Evolutionary conservation across 495 filamentous ascomycete species (phyloP).

Genomic region (Pseudevernia furfuracea): DNA sequence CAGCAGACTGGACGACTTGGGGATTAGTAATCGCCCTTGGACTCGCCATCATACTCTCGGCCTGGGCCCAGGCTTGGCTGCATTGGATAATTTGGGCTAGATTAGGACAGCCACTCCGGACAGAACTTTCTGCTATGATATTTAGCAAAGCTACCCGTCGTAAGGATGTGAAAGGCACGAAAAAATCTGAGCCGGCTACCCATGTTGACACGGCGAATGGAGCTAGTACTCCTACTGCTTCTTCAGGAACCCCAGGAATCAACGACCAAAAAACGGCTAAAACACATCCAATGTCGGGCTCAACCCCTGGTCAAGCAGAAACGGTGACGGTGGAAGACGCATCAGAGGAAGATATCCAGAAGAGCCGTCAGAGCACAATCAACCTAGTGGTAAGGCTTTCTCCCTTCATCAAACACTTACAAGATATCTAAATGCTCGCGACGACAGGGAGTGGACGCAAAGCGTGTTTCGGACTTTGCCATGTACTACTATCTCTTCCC

Average conservation of each 20-base stretch:
- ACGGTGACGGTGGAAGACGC: slow-evolving; percentile 35
- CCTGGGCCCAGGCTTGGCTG: slow-evolving; percentile 53
- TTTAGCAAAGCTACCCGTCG: slow-evolving; percentile 72
- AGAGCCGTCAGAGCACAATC: slow-evolving; percentile 66
- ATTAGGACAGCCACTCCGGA: slow-evolving; percentile 56
- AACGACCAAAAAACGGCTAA: background rate
- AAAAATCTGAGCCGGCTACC: slow-evolving; percentile 33
- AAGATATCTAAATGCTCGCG: background rate
- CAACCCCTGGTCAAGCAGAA: background rate
- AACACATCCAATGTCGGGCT: background rate
- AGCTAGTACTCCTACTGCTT: background rate
- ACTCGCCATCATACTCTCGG: slow-evolving; percentile 44
- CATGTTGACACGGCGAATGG: background rate
- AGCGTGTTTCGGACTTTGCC: slow-evolving; percentile 64
- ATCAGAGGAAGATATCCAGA: slow-evolving; percentile 50
- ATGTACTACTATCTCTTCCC: slow-evolving; percentile 60
- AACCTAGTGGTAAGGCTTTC: slow-evolving; percentile 53
- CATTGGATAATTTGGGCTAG: slow-evolving; percentile 60
- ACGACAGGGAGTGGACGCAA: slow-evolving; percentile 53
- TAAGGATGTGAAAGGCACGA: slow-evolving; percentile 63
- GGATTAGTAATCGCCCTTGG: slow-evolving; percentile 61
- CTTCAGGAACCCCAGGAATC: background rate
- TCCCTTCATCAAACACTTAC: background rate
- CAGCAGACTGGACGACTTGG: slow-evolving; percentile 46
- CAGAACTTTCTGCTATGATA: slow-evolving; percentile 62